A percentile compares a stretch with the other conserved stretches of the same genome.
These are phyloP conservation scores for Plectosphaerella cucumerina DNA, from an alignment of 2,329 filamentous ascomycete genomes.

Conservation along the genomic window DNA sequence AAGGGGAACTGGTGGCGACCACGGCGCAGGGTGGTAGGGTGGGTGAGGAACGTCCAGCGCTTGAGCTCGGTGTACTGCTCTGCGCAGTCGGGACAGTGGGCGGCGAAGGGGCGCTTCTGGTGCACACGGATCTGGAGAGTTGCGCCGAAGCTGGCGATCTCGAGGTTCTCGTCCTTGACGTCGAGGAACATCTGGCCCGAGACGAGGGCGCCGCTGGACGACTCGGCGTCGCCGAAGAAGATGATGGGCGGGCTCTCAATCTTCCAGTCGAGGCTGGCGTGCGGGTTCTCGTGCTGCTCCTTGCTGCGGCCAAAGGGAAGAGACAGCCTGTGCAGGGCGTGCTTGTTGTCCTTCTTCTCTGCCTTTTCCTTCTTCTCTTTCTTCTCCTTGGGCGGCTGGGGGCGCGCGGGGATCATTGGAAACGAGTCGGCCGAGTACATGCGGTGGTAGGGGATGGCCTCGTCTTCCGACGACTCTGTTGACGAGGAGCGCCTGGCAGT, in stretches of 20 bases:
- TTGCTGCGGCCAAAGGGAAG: conserved; percentile 33
- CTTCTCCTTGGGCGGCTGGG: conserved; percentile 5
- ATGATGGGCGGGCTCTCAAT: conserved; percentile 87
- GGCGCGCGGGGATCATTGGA: background rate
- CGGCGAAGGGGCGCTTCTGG: conserved; percentile 77
- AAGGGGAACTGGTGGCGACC: conserved; percentile 79
- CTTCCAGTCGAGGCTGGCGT: conserved; percentile 45
- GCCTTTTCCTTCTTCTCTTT: conserved; percentile 3
- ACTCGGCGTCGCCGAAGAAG: conserved; percentile 70
- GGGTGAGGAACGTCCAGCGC: conserved; percentile 71
- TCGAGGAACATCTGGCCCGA: conserved; percentile 77
- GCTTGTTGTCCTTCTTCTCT: conserved; percentile 25
- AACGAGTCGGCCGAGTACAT: conserved; percentile 7
- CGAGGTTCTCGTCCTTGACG: conserved; percentile 60
- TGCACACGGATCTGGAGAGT: conserved; percentile 64
- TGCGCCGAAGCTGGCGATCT: conserved; percentile 65
- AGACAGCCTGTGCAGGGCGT: conserved; percentile 31
- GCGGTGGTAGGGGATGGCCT: conserved; percentile 10
- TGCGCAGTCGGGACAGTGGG: conserved; percentile 74
- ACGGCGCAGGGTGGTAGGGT: conserved; percentile 44
- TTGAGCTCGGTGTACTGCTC: conserved; percentile 69
- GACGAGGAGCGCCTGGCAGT: conserved; percentile 10
- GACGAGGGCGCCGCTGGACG: conserved; percentile 79
- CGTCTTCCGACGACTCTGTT: conserved; percentile 8
- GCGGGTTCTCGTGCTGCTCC: conserved; percentile 32